Evolutionary conservation across 129 eudicot genomes (phyloP), one percentile per base, ranked within the genome.

Genomic region (Flaveria trinervia): DNA sequence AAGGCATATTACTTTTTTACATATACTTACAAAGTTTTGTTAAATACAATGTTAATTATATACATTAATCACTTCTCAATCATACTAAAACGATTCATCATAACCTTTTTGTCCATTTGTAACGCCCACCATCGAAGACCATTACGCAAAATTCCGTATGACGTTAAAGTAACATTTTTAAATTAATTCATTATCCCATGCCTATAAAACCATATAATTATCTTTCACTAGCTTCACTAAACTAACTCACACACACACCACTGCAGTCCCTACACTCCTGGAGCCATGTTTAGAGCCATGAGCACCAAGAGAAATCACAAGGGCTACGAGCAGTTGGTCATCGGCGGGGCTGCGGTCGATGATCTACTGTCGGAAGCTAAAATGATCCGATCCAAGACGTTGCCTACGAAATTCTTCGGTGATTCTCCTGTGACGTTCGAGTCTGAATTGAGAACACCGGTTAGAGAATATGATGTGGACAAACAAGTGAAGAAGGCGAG

Each of bases 211-310:
- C 79, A 33, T 14, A 45, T 10, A 41, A 8, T 2, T 55, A 7
- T 18, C 5, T 57, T 41, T 33, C 60, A 39, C 15, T 77, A 11
- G 25, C 39, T 48, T 23, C 46, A 60, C 30, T 9, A 45, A 10
- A 46, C 25, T 5, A 28, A 45, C 26, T 17, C 71, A 22, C 46
- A 17, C 26, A 5, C 46, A 15, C 14, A 26, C 28, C 28, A 26
- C 28, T 26, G 28, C 12, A 36, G 8, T 36, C 41, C 7, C 41
- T 26, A 46, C 49, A 17, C 17, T n/a, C 14, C 16, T 1, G 41
- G 25, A 65, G 83, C 79, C 83, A 86, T 92, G 97, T 87, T 89
- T 11, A 88, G 89, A 75, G 80, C 89, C 56, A 65, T 89, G 16
- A 89, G 89, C 79, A 89, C 79, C 36, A 70, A 88, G 43, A 82